Evolutionary conservation across 805 yeast genomes (phyloP).

Genomic region (Candida andamanensis): DNA sequence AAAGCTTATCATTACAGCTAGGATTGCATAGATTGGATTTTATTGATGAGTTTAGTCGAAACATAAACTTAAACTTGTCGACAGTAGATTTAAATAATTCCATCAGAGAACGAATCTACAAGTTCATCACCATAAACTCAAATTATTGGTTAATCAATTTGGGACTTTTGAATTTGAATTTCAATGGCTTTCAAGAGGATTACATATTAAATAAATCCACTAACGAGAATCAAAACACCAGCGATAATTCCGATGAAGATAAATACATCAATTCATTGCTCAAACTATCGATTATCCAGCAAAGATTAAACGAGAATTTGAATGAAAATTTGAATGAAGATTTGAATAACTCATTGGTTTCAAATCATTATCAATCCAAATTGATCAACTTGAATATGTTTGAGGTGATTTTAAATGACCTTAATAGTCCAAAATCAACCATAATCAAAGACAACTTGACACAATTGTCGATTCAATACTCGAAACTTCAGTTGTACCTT

Average conservation of each 20-base stretch:
- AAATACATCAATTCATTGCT: conserved; percentile 22
- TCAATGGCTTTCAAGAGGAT: conserved; percentile 30
- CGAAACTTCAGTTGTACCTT: conserved; percentile 34
- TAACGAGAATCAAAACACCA: conserved; percentile 12
- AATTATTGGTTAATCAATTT: conserved; percentile 39
- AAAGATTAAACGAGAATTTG: conserved; percentile 36
- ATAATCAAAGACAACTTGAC: conserved; percentile 21
- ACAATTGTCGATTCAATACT: conserved; percentile 28
- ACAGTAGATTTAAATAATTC: conserved; percentile 25
- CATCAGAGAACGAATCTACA: conserved; percentile 38
- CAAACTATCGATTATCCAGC: conserved; percentile 33
- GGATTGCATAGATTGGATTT: conserved; percentile 40
- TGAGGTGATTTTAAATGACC: conserved; percentile 34
- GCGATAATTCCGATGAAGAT: conserved; percentile 12
- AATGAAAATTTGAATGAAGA: conserved; percentile 13
- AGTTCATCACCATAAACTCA: conserved; percentile 37
- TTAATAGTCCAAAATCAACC: conserved; percentile 15
- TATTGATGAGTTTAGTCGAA: conserved; percentile 38
- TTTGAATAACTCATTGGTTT: too few relatives aligned
- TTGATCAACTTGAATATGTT: conserved; percentile 39
- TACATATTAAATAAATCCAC: conserved; percentile 31
- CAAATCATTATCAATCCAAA: conserved; percentile 20
- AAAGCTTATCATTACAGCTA: conserved; percentile 35
- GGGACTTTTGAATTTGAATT: conserved; percentile 30
- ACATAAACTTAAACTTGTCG: conserved; percentile 20